phyloP scores from a whole-genome alignment of 108 stramenopile genomes.

The Nitzschia sp. region DNA sequence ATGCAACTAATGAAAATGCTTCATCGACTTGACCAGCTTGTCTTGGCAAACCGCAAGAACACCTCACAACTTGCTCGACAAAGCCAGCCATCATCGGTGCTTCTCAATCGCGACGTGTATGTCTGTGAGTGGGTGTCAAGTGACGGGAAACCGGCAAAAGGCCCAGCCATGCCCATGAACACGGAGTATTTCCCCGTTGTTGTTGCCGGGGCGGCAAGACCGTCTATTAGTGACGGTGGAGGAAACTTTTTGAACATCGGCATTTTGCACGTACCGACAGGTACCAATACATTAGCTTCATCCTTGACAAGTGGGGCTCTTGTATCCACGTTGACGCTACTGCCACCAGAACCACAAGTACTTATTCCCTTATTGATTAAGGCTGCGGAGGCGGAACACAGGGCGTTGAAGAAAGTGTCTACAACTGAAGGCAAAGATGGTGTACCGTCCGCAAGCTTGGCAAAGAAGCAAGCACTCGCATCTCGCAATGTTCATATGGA shows the following conservation, averaged over 20 bases:
- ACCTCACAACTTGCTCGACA: slow-evolving; percentile 22
- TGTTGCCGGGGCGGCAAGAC: slow-evolving; percentile 64
- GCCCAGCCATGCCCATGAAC: slow-evolving; percentile 22
- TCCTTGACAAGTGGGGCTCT: slow-evolving; percentile 17
- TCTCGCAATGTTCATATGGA: slow-evolving; percentile 53
- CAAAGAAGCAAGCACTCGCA: slow-evolving; percentile 36
- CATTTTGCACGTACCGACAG: slow-evolving; percentile 63
- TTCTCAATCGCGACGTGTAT: slow-evolving; percentile 73
- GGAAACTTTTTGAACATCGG: slow-evolving; percentile 64
- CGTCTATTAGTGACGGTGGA: slow-evolving; percentile 51
- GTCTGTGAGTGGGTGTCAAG: slow-evolving; percentile 74
- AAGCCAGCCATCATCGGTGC: slow-evolving; percentile 28
- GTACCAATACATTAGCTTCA: slow-evolving; percentile 25
- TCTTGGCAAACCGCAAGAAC: slow-evolving; percentile 51
- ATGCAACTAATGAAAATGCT: slow-evolving; percentile 62
- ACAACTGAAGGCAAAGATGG: slow-evolving; percentile 38
- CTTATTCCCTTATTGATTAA: slow-evolving; percentile 66
- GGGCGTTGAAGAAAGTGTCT: slow-evolving; percentile 49
- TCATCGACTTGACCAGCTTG: slow-evolving; percentile 65
- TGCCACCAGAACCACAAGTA: slow-evolving; percentile 83
- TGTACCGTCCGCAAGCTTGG: background rate
- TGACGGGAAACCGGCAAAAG: slow-evolving; percentile 39
- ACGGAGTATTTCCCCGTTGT: slow-evolving; percentile 69
- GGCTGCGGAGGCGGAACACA: slow-evolving; percentile 68
- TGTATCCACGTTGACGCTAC: slow-evolving; percentile 65